Evolutionary conservation across 2,329 filamentous ascomycete genomes (phyloP).

Genomic region (Samsoniella hepiali): DNA sequence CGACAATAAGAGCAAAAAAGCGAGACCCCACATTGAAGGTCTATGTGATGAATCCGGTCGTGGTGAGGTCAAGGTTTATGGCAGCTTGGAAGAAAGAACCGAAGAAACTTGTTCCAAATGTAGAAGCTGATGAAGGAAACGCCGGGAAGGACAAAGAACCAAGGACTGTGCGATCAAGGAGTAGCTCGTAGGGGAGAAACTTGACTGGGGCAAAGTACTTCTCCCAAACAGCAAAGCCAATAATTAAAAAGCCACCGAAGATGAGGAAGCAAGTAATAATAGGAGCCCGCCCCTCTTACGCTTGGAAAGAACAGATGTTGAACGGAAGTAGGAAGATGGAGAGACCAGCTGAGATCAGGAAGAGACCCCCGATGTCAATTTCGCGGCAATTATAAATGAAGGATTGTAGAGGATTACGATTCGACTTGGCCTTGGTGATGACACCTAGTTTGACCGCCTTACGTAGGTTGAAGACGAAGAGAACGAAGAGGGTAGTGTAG

Average conservation of each 20-base stretch:
- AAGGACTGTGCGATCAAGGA: constrained; percentile 43
- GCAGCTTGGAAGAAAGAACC: constrained; percentile 48
- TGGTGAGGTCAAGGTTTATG: constrained; percentile 40
- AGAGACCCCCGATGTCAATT: constrained; percentile 54
- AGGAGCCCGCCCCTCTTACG: constrained; percentile 43
- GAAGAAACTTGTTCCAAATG: constrained; percentile 41
- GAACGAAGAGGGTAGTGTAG: constrained; percentile 54
- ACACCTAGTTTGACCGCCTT: constrained; percentile 50
- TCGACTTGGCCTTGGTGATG: constrained; percentile 31
- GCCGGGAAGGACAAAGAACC: constrained; percentile 36
- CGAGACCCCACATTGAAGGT: constrained; percentile 44
- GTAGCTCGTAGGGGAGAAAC: constrained; percentile 49
- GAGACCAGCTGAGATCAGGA: constrained; percentile 49
- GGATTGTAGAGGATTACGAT: constrained; percentile 33
- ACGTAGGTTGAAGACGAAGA: constrained; percentile 50
- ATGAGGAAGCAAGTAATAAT: constrained; percentile 51
- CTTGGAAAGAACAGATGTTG: constrained; percentile 42
- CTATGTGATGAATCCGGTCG: constrained; percentile 43
- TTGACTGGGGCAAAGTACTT: constrained; percentile 49
- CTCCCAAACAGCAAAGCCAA: constrained; percentile 52
- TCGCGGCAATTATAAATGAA: constrained; percentile 49
- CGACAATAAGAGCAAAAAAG: constrained; percentile 44
- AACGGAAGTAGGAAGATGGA: constrained; percentile 58
- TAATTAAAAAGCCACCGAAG: constrained; percentile 52
- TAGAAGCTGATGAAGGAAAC: constrained; percentile 40